Evolutionary conservation across 2,329 filamentous ascomycete genomes (phyloP).

Genomic region (Colletotrichum chlorophyti): DNA sequence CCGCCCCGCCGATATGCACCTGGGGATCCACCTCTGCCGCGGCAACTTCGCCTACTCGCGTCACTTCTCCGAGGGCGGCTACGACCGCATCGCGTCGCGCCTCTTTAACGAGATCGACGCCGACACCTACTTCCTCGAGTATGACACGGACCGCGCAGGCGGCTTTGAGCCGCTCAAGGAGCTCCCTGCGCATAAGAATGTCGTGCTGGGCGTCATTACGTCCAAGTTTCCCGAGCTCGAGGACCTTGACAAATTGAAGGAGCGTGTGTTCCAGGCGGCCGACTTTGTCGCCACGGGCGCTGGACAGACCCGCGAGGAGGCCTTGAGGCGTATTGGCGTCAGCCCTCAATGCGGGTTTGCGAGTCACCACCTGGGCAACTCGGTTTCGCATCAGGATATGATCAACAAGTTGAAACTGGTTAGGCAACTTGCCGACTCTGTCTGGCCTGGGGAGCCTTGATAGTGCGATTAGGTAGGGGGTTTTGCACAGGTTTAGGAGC

Average conservation of each 20-base stretch:
- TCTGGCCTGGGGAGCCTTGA: constrained; percentile 28
- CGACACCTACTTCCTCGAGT: constrained; percentile 68
- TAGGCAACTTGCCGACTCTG: constrained; percentile 17
- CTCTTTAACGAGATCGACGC: constrained; percentile 66
- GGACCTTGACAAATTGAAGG: constrained; percentile 60
- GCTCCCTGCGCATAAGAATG: constrained; percentile 66
- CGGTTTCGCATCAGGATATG: constrained; percentile 23
- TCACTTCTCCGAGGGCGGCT: constrained; percentile 69
- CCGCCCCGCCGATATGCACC: constrained; percentile 69
- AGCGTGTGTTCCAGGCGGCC: constrained; percentile 62
- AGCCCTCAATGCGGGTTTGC: constrained; percentile 77
- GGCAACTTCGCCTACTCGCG: constrained; percentile 68
- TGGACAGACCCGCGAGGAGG: constrained; percentile 66
- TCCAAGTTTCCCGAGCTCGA: constrained; percentile 66
- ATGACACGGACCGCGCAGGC: constrained; percentile 65
- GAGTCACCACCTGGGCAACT: constrained; percentile 43
- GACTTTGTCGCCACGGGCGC: constrained; percentile 71
- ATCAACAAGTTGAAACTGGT: constrained; percentile 22
- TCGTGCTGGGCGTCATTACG: constrained; percentile 67
- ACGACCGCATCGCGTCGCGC: constrained; percentile 67
- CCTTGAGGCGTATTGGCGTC: constrained; percentile 68
- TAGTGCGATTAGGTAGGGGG: neutral
- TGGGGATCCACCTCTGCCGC: constrained; percentile 73
- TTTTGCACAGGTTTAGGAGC: neutral
- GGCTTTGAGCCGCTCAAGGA: constrained; percentile 67